Evolutionary conservation across 2,329 filamentous ascomycete genomes (phyloP), one percentile per base, ranked within the genome.

Genomic region (Pseudogymnoascus sp.): DNA sequence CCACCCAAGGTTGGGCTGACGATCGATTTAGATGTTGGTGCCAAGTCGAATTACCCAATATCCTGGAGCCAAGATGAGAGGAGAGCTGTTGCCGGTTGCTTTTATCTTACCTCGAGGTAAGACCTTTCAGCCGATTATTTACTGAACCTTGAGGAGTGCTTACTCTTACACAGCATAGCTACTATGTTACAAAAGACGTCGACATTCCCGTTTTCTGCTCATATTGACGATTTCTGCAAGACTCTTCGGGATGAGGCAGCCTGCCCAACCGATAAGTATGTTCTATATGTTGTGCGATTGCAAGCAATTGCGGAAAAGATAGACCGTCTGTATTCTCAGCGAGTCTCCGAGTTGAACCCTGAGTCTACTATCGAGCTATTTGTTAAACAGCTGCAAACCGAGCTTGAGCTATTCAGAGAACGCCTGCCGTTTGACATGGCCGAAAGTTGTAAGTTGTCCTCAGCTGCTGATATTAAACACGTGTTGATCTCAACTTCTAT

Each of bases 1-100:
- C 49, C 28, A 8, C 49, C 49, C 9, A 55, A 33, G 12, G 28
- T 55, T 18, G 49, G 49, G 25, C 9, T 55, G 25, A 55, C 25
- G 4, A n/a, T 60, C 37, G 49, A 60, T 68, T 40, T 67, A 4
- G 28, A 65, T 33, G 60, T 63, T 11, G 16, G 33, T 11, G 60
- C 31, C 3, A 18, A 55, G 33, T 21, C 38, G 25, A 63, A 61
- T 63, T 52, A 28, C 31, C 43, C 37, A 23, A 31, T 4, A 9
- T 64, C 66, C 12, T 73, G 71, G 70, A 71, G 73, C 2, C 62
- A 66, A n/a, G 78, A 79, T 23, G 77, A 78, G 61, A 75, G 78
- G 60, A 73, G 78, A 55, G 77, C 78, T 1, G 71, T 78, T 11
- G 74, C 75, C 3, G 78, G 77, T 3, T 74, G 76, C 28, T 80